These are phyloP conservation scores for Brassica cretica DNA, from an alignment of 345 rosid genomes.

Conservation along the genomic window DNA sequence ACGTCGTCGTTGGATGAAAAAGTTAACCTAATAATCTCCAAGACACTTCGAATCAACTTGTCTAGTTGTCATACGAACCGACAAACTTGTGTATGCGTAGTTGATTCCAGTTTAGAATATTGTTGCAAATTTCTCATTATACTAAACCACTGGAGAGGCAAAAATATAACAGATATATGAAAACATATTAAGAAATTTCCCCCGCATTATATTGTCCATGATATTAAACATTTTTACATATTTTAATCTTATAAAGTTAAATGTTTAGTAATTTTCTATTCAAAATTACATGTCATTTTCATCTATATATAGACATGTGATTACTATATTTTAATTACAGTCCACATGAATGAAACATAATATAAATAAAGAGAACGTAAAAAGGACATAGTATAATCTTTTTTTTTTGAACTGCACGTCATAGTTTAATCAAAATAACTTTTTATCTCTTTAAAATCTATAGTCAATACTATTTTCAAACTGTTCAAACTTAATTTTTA, in stretches of 20 bases:
- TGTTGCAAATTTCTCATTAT: background rate
- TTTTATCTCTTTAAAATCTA: no score
- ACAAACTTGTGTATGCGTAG: conserved; percentile 10
- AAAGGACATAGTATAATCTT: background rate
- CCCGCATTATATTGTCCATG: no score
- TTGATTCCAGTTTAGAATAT: conserved; percentile 4
- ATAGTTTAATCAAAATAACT: background rate
- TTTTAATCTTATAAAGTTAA: no score
- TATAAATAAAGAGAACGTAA: no score
- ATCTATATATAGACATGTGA: no score
- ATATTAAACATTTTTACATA: no score
- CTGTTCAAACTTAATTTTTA: background rate
- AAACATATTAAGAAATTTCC: no score
- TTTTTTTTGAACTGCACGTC: background rate
- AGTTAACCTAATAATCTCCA: conserved; percentile 16
- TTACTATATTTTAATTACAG: no score
- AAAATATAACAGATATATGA: no score
- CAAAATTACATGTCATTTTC: no score
- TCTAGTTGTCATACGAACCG: conserved; percentile 5
- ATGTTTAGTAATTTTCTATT: no score
- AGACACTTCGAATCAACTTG: conserved; percentile 28
- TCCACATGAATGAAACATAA: no score
- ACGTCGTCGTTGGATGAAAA: conserved; percentile 5
- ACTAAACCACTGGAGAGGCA: background rate
- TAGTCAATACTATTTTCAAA: background rate